Evolutionary conservation across 176 grass and related monocot species (phyloP).

Genomic region (Triticum monococcum): DNA sequence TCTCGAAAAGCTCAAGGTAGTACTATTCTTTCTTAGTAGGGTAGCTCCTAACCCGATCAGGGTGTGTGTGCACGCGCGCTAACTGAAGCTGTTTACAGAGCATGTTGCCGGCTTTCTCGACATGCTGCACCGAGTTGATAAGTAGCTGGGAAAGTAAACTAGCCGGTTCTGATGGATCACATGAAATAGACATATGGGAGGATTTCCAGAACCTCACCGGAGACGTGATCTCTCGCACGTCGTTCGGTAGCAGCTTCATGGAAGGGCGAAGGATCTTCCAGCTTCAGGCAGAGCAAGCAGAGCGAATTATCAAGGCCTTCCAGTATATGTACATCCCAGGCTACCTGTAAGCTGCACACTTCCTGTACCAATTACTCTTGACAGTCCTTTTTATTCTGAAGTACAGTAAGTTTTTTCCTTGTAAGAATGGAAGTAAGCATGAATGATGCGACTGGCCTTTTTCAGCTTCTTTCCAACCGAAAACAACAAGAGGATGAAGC

Average conservation of each 20-base stretch:
- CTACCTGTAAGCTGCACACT: constrained; percentile 37
- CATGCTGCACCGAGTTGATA: constrained; percentile 51
- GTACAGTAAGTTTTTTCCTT: too few relatives aligned
- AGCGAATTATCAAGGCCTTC: constrained; percentile 25
- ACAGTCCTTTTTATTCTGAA: neutral
- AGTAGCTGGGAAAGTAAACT: constrained; percentile 41
- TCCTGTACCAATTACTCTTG: neutral
- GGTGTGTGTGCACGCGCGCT: neutral
- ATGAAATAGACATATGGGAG: constrained; percentile 57
- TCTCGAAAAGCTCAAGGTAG: constrained; percentile 78
- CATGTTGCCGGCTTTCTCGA: constrained; percentile 61
- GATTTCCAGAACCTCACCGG: constrained; percentile 67
- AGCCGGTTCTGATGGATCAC: neutral
- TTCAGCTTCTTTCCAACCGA: constrained; percentile 62
- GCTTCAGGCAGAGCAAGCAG: constrained; percentile 61
- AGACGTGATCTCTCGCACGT: constrained; percentile 73
- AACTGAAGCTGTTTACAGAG: constrained; percentile 26
- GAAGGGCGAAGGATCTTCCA: constrained; percentile 73
- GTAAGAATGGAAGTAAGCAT: neutral
- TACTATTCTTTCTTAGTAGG: neutral
- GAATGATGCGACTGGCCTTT: neutral
- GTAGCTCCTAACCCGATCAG: neutral
- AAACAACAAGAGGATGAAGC: constrained; percentile 50
- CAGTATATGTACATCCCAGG: constrained; percentile 54
- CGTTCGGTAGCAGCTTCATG: constrained; percentile 69